These are phyloP conservation scores for Butyriboletus loyo DNA, from an alignment of 768 basidiomycete genomes.

Conservation along the genomic window DNA sequence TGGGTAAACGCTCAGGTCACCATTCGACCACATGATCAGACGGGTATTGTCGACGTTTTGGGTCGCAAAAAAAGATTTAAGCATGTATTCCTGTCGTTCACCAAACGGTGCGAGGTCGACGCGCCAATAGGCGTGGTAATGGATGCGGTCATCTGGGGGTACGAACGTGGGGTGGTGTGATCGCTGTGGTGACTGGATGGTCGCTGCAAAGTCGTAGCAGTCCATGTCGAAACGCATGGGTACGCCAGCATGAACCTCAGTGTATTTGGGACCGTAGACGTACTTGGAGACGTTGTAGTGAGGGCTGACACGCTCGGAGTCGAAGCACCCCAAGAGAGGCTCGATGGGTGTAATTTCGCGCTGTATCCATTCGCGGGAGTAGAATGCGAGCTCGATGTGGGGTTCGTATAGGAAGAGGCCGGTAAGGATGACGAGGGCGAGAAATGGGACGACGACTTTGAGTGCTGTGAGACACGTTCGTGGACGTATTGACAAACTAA, in stretches of 20 bases:
- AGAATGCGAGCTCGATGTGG: conserved; percentile 83
- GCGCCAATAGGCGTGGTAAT: conserved; percentile 94
- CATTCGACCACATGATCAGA: conserved; percentile 91
- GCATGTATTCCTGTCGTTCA: conserved; percentile 82
- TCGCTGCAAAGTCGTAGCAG: conserved; percentile 91
- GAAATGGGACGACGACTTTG: conserved; percentile 43
- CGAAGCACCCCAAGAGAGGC: conserved; percentile 75
- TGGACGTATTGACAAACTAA: conserved; percentile 29
- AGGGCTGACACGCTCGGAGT: conserved; percentile 54
- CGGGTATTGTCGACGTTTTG: conserved; percentile 64
- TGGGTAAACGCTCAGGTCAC: conserved; percentile 54
- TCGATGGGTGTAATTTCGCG: conserved; percentile 63
- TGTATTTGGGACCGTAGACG: conserved; percentile 60
- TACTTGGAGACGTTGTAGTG: conserved; percentile 65
- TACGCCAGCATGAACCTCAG: conserved; percentile 78
- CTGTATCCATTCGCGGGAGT: conserved; percentile 71
- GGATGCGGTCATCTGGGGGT: conserved; percentile 44
- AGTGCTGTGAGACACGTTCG: conserved; percentile 39
- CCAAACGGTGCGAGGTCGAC: conserved; percentile 81
- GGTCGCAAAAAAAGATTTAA: conserved; percentile 92
- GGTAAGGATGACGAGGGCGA: conserved; percentile 40
- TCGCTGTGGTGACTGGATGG: conserved; percentile 47
- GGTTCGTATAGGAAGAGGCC: conserved; percentile 68
- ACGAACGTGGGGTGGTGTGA: conserved; percentile 8
- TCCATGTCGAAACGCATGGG: conserved; percentile 77